Percentiles rank a stretch among this genome's conserved stretches.
These are phyloP conservation scores for Straminergon stramineum DNA, from an alignment of 225 moss, liverwort and hornwort genomes.

Conservation along the genomic window DNA sequence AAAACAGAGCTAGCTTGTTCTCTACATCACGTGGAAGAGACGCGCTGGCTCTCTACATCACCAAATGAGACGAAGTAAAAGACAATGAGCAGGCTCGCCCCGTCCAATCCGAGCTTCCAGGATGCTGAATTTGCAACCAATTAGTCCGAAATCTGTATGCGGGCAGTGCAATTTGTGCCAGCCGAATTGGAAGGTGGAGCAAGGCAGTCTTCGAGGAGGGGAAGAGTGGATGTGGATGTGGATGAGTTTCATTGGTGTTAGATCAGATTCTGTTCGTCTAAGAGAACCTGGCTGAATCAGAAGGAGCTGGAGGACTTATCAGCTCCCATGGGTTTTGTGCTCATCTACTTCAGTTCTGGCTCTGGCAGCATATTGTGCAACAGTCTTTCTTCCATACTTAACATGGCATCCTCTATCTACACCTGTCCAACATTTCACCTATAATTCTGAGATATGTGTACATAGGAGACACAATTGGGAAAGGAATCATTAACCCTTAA, in stretches of 20 bases:
- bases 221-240: not conserved
- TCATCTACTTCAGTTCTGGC: not conserved
- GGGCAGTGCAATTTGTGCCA: not conserved
- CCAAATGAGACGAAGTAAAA: not conserved
- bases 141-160: not conserved
- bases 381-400: not conserved
- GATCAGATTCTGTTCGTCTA: not conserved
- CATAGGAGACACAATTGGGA: not conserved
- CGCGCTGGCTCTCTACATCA: not conserved
- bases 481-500: not conserved
- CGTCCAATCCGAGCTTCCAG: not conserved
- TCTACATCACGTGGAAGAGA: not conserved
- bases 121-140: not conserved
- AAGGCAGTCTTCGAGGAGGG: not conserved
- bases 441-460: rapidly evolving
- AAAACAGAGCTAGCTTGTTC: not conserved
- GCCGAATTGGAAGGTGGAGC: not conserved
- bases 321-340: not conserved
- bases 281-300: not conserved
- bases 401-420: not conserved
- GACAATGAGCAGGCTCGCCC: not conserved
- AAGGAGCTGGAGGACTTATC: slow-evolving; percentile 16
- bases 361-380: not conserved
- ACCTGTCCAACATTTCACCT: not conserved
- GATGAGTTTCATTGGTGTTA: not conserved